These are phyloP conservation scores for Cutaneotrichosporon sp. DNA, from an alignment of 1,284 basidiomycete species.

Conservation along the genomic window DNA sequence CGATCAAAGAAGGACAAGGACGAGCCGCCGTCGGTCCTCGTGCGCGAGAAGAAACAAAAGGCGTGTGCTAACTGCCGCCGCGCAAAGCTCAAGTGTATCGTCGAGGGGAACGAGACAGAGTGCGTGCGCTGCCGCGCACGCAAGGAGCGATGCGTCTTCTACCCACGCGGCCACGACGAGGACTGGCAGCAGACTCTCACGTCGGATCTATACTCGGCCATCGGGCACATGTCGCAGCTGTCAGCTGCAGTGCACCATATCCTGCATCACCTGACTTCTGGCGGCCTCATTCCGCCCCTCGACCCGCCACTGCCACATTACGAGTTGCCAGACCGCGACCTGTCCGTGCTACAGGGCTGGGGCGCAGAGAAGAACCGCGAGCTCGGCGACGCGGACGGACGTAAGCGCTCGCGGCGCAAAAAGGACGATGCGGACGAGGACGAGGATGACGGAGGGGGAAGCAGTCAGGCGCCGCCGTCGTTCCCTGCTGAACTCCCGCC, in stretches of 20 bases:
- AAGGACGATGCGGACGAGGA: conserved; percentile 15
- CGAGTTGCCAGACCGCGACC: conserved; percentile 32
- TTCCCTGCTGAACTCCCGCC: conserved; percentile 1
- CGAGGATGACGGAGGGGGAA: background rate
- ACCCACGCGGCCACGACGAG: conserved; percentile 40
- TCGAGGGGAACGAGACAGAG: conserved; percentile 30
- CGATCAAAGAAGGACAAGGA: conserved; percentile 4
- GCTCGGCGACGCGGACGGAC: conserved; percentile 3
- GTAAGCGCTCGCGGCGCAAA: conserved; percentile 12
- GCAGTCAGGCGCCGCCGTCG: conserved; percentile 1
- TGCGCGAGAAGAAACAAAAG: conserved; percentile 29
- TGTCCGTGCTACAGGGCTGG: conserved; percentile 26
- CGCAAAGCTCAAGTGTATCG: conserved; percentile 43
- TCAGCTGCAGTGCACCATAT: conserved; percentile 36
- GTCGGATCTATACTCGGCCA: conserved; percentile 29
- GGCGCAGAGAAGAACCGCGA: conserved; percentile 23
- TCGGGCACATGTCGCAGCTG: conserved; percentile 29
- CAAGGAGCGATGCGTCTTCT: conserved; percentile 40
- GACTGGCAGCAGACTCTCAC: conserved; percentile 41
- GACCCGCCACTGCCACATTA: conserved; percentile 19
- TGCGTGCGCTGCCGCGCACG: conserved; percentile 40
- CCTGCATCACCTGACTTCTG: conserved; percentile 26
- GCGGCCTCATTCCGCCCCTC: conserved; percentile 29
- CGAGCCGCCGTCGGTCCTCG: conserved; percentile 14
- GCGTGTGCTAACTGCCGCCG: conserved; percentile 41